Evolutionary conservation across 768 basidiomycete genomes (phyloP).

Genomic region (Megacollybia marginata): DNA sequence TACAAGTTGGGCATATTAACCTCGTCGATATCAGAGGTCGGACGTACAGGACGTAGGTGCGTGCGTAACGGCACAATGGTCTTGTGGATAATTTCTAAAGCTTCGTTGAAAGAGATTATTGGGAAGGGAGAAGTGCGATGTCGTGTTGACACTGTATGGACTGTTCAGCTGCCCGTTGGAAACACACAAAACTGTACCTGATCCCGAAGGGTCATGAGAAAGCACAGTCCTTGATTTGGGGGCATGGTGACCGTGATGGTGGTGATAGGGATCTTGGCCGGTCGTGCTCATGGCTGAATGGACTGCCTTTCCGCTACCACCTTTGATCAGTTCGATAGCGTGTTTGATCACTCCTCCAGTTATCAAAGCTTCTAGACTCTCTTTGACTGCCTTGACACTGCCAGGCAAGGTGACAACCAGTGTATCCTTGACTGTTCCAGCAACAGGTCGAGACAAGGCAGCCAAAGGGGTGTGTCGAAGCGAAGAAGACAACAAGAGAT

Average conservation of each 20-base stretch:
- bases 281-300: constrained; percentile 39
- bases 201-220: constrained; percentile 62
- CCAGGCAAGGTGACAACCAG: constrained; percentile 80
- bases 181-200: constrained; percentile 38
- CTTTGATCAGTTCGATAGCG: constrained; percentile 65
- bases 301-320: constrained; percentile 54
- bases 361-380: constrained; percentile 63
- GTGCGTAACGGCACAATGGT: constrained; percentile 24
- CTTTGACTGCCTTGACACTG: constrained; percentile 77
- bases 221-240: constrained; percentile 52
- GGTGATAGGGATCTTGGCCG: constrained; percentile 17
- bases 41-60: background rate
- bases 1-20: background rate
- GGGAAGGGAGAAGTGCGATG: constrained; percentile 75
- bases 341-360: constrained; percentile 52
- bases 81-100: constrained; percentile 47
- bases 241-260: constrained; percentile 29
- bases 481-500: constrained; percentile 63
- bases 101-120: constrained; percentile 57
- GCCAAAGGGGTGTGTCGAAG: constrained; percentile 72
- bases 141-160: constrained; percentile 52
- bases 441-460: constrained; percentile 76
- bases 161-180: background rate
- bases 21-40: no score
- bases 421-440: constrained; percentile 59